Evolutionary conservation across 164 flowering plant species (phyloP).

Genomic region (Kalanchoe fedtschenkoi): DNA sequence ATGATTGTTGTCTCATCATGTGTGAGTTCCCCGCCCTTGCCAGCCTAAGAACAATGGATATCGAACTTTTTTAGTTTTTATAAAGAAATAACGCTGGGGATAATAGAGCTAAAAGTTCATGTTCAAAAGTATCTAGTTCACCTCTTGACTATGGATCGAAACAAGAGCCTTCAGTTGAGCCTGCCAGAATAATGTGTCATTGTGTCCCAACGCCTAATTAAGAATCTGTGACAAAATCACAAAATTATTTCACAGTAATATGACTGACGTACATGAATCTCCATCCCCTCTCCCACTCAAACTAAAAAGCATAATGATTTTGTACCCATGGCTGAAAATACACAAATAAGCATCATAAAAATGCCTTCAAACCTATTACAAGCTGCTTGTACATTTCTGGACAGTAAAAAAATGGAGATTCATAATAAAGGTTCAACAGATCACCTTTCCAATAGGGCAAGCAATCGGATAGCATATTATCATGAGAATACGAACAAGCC

Average conservation of each 20-base stretch:
- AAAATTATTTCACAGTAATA: neutral
- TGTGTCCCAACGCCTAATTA: conserved; percentile 79
- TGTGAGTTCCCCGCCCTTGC: conserved; percentile 97
- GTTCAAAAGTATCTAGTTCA: conserved; percentile 12
- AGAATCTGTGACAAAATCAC: conserved; percentile 45
- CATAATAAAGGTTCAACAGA: neutral
- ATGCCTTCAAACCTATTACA: too few species aligned
- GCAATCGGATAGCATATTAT: conserved; percentile 82
- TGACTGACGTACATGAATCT: neutral
- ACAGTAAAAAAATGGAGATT: neutral
- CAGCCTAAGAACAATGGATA: conserved; percentile 44
- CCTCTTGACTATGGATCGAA: conserved; percentile 87
- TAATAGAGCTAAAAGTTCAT: neutral
- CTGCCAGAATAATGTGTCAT: conserved; percentile 81
- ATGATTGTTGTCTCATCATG: conserved; percentile 98
- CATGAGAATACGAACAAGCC: conserved; percentile 90
- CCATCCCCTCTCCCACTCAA: too few species aligned
- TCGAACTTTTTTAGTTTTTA: neutral
- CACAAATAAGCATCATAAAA: too few species aligned
- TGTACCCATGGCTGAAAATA: too few species aligned
- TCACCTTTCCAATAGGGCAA: conserved; percentile 93
- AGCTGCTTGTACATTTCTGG: neutral
- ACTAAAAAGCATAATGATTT: too few species aligned
- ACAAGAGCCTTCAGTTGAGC: conserved; percentile 96
- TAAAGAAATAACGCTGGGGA: neutral